Evolutionary conservation across 305 asterid species (phyloP).

Genomic region (Fraxinus sp.): DNA sequence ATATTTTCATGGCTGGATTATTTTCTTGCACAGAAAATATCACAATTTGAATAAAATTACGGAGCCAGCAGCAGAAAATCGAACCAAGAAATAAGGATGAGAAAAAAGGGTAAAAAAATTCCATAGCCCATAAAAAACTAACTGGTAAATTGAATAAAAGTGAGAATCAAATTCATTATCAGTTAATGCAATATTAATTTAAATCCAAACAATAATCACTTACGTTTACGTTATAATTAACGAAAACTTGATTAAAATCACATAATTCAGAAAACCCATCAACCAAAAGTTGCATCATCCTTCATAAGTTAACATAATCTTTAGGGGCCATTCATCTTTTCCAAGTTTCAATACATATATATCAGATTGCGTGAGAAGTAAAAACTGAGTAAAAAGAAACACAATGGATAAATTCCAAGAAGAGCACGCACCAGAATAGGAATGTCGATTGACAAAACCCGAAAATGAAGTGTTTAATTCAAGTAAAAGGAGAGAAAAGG

Average conservation of each 20-base stretch:
- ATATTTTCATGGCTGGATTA: slow-evolving; percentile 19
- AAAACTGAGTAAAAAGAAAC: neutral
- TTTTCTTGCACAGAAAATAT: neutral
- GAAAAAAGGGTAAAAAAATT: neutral
- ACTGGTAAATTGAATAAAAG: neutral
- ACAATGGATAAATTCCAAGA: slow-evolving; percentile 2
- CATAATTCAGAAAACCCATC: neutral
- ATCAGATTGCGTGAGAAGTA: neutral
- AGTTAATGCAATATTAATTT: neutral
- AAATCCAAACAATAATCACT: neutral
- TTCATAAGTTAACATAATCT: neutral
- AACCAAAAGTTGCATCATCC: neutral
- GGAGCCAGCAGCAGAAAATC: neutral
- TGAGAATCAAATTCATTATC: slow-evolving; percentile 7
- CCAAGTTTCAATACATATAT: neutral
- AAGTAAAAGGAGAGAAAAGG: neutral
- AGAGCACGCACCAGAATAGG: slow-evolving; percentile 33
- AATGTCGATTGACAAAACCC: slow-evolving; percentile 24
- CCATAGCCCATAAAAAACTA: neutral
- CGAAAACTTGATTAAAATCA: neutral
- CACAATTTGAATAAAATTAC: neutral
- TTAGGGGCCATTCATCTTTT: neutral
- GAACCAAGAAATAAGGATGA: neutral
- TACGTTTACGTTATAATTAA: neutral
- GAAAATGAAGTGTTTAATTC: neutral